phyloP scores from a whole-genome alignment of 2,329 filamentous ascomycete species.

The Parastagonospora nodorum region DNA sequence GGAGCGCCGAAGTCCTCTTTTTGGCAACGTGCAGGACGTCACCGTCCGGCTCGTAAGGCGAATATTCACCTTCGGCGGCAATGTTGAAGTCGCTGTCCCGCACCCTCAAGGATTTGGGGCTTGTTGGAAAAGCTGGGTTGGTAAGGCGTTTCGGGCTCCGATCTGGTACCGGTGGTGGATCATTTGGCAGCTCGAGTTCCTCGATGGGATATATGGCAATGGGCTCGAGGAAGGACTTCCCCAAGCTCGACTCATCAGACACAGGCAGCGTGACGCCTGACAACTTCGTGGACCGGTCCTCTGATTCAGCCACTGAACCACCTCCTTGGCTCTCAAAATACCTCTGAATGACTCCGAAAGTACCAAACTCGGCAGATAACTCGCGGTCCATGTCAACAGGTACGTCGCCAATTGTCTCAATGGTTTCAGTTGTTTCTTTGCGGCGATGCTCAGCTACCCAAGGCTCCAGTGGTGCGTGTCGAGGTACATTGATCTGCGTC shows the following conservation, averaged over 20 bases:
- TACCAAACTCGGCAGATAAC: conserved; percentile 25
- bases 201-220: conserved; percentile 19
- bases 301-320: conserved; percentile 13
- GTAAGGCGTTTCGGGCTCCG: conserved; percentile 32
- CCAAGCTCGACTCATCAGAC: conserved; percentile 11
- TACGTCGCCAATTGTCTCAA: conserved; percentile 22
- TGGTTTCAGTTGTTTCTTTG: conserved; percentile 22
- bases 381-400: conserved; percentile 31
- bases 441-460: conserved; percentile 32
- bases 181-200: conserved; percentile 15
- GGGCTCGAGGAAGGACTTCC: conserved; percentile 9
- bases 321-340: conserved; percentile 35
- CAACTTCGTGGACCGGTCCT: conserved; percentile 16
- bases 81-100: conserved; percentile 28
- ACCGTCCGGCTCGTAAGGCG: conserved; percentile 24
- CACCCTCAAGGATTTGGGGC: conserved; percentile 17
- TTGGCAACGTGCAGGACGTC: conserved; percentile 14
- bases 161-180: conserved; percentile 25
- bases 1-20: conserved; percentile 8
- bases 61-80: conserved; percentile 29
- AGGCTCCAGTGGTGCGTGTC: conserved; percentile 34
- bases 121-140: conserved; percentile 18
- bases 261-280: conserved; percentile 14
- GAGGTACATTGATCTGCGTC: conserved; percentile 6
- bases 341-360: conserved; percentile 35